Conservation (phyloP, 768 basidiomycete genomes). For the Psilocybe tampanensis region DNA sequence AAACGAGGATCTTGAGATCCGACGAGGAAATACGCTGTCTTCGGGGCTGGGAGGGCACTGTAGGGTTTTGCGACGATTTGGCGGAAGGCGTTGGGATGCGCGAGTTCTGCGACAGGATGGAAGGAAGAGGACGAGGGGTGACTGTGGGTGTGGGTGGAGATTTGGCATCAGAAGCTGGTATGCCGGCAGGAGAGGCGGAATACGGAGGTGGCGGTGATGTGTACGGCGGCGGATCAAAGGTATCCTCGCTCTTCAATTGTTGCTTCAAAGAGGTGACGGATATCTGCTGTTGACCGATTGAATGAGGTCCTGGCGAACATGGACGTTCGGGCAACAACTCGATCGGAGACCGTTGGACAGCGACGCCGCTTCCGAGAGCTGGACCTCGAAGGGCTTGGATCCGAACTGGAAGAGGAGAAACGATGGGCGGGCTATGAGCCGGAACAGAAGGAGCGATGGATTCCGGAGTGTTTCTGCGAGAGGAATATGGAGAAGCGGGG, state of each 20-base stretch:
- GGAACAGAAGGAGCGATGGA: background rate
- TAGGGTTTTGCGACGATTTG: background rate
- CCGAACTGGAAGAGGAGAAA: background rate
- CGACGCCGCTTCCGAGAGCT: background rate
- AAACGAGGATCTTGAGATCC: conserved; percentile 22
- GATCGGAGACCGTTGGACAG: background rate
- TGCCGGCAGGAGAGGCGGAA: background rate
- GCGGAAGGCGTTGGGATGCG: background rate
- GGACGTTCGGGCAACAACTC: background rate
- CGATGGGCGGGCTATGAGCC: background rate
- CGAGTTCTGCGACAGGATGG: background rate
- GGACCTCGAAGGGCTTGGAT: background rate
- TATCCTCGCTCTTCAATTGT: conserved; percentile 2
- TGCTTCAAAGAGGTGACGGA: background rate
- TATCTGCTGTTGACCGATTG: background rate
- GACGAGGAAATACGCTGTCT: conserved; percentile 18
- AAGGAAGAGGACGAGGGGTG: background rate
- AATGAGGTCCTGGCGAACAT: background rate
- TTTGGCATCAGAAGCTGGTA: background rate
- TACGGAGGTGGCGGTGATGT: conserved; percentile 11
- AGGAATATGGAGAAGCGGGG: background rate
- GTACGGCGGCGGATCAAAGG: conserved; percentile 10
- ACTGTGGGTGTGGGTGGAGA: background rate
- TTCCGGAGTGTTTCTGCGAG: background rate
- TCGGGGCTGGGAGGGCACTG: background rate